These are phyloP conservation scores for Castanospermum australe DNA, from an alignment of 306 rosid genomes.

Conservation along the genomic window DNA sequence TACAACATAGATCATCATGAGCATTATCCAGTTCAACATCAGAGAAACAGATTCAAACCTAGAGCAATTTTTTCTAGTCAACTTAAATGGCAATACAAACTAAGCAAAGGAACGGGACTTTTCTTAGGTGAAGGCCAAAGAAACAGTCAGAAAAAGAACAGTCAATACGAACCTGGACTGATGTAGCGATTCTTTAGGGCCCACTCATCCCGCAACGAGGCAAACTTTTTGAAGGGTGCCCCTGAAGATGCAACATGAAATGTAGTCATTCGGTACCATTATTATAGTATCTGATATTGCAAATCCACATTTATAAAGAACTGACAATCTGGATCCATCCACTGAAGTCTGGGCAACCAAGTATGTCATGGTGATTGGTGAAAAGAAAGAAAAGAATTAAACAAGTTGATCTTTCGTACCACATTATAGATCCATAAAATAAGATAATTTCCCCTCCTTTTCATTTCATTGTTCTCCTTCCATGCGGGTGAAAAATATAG, in stretches of 20 bases:
- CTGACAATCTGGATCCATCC: constrained; percentile 2
- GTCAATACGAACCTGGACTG: constrained; percentile 72
- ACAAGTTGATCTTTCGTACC: not conserved
- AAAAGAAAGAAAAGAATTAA: not conserved
- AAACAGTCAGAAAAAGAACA: not conserved
- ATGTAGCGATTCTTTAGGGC: constrained; percentile 84
- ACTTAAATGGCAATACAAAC: not conserved
- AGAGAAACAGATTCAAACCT: not conserved
- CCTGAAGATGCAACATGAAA: constrained; percentile 53
- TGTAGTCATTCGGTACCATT: constrained; percentile 3
- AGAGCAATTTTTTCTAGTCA: not conserved
- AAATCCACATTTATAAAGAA: constrained; percentile 5
- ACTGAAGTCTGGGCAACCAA: not conserved
- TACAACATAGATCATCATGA: constrained; percentile 26
- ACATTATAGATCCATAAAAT: not conserved
- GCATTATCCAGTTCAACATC: constrained; percentile 8
- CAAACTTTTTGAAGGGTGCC: constrained; percentile 88
- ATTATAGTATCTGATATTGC: not conserved
- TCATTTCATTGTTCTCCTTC: constrained; percentile 14
- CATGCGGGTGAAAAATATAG: not conserved
- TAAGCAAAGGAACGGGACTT: constrained; percentile 1
- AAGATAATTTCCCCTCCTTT: not conserved
- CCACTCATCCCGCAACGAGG: constrained; percentile 88
- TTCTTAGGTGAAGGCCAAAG: not conserved
- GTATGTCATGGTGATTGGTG: not conserved